Base-by-base conservation (phyloP, 208 protist species). In the Acanthamoeba lenticulata region DNA sequence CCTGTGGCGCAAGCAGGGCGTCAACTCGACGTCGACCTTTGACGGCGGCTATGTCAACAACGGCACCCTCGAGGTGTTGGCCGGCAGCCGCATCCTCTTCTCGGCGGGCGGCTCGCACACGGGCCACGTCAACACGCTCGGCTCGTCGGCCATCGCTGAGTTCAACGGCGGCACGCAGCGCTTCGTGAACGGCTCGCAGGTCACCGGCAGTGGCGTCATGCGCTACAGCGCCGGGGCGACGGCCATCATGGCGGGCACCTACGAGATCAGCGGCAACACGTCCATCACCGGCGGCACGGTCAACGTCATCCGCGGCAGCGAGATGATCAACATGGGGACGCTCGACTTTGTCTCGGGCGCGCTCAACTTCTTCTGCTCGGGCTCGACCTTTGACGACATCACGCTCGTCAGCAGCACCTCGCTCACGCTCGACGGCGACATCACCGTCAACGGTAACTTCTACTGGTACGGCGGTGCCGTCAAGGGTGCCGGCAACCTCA, bases 341-440 rank as follows among this genome's bases (percentile, higher is more conserved):
- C 86, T 92, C 29, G 86, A 92, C 86, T 92, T 92, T 38, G 65
- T 67, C 36, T 67, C 86, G 24, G 86, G 86, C 32, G 57, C 49
- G 57, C 40, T 92, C 38, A 92, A 92, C 44, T 92, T 92, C 86
- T 92, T 49, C 86, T 92, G 86, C 44, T 92, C 86, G 55, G 49
- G 74, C 65, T 92, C 86, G 34, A 34, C 27, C 27, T 92, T 92
- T 57, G 24, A 55, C 27, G 86, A 92, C 86, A 92, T 92, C 57
- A 92, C 86, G 21, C 86, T 92, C 2, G 86, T 77, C 44, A 57
- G 49, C 13, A 57, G 86, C 86, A 92, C 86, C 27, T 92, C 86
- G 55, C 65, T 92, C 60, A 74, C 55, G 1, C 86, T 92, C n/a
- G 86, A 92, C 65, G 86, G 86, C 86, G 86, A 92, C 65, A 92